Percentiles rank a stretch among this genome's conserved stretches.
Conservation (phyloP, 441 rosid species). For the Gossypium gossypioides region DNA sequence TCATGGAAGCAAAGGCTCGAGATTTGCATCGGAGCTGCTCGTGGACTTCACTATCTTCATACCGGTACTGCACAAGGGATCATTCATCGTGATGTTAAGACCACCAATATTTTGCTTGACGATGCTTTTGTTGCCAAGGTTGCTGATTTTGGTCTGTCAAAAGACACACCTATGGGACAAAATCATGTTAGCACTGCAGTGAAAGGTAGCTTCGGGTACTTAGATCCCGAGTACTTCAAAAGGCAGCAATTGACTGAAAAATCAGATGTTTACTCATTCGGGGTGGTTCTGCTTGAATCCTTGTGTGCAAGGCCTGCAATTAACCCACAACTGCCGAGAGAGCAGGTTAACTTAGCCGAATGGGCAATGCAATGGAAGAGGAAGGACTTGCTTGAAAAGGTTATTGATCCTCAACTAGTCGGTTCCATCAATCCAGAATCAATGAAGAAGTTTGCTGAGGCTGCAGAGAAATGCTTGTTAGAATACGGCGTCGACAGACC, state of each 20-base stretch:
- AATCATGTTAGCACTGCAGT: conserved; percentile 85
- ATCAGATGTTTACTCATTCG: conserved; percentile 82
- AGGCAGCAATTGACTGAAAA: conserved; percentile 72
- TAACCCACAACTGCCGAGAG: conserved; percentile 58
- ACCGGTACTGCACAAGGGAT: conserved; percentile 89
- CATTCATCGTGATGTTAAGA: conserved; percentile 76
- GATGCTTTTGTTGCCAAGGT: conserved; percentile 79
- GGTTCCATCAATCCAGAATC: conserved; percentile 71
- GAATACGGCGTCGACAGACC: conserved; percentile 78
- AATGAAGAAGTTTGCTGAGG: conserved; percentile 76
- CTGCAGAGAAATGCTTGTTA: conserved; percentile 76
- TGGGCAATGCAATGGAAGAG: conserved; percentile 95
- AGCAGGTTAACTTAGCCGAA: conserved; percentile 81
- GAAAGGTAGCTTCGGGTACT: conserved; percentile 76
- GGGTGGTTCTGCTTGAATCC: conserved; percentile 76
- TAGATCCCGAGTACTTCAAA: conserved; percentile 79
- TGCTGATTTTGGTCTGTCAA: conserved; percentile 77
- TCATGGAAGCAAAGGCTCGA: conserved; percentile 81
- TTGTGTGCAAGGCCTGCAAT: conserved; percentile 75
- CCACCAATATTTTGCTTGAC: conserved; percentile 74
- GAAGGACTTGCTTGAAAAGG: conserved; percentile 66
- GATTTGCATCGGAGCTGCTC: conserved; percentile 72
- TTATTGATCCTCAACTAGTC: conserved; percentile 61
- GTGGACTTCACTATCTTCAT: conserved; percentile 78
- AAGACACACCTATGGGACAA: conserved; percentile 67